Conservation (phyloP, 2,329 filamentous ascomycete genomes). For the Fusarium musae region DNA sequence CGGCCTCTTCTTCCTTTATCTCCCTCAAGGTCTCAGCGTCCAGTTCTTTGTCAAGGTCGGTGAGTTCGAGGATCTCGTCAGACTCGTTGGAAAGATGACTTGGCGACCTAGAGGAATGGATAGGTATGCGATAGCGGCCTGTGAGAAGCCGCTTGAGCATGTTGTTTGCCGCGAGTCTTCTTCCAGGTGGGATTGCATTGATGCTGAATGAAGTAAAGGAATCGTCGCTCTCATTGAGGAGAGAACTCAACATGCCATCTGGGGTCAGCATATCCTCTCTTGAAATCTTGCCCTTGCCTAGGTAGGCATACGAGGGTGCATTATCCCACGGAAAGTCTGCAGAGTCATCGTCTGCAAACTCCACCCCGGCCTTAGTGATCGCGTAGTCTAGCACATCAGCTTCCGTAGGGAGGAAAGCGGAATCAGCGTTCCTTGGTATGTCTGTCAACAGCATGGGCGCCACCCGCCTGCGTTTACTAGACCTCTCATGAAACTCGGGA, state of each 20-base stretch:
- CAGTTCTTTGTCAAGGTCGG: slow-evolving; percentile 42
- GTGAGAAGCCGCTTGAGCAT: slow-evolving; percentile 55
- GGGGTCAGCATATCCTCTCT: slow-evolving; percentile 38
- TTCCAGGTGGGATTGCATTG: slow-evolving; percentile 54
- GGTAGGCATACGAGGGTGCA: slow-evolving; percentile 46
- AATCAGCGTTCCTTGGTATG: slow-evolving; percentile 22
- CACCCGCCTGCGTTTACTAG: slow-evolving; percentile 44
- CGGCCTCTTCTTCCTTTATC: slow-evolving; percentile 59
- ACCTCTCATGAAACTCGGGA: slow-evolving; percentile 11
- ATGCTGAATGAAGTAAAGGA: slow-evolving; percentile 44
- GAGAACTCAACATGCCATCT: slow-evolving; percentile 34
- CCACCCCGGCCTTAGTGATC: neutral
- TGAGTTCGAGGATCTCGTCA: slow-evolving; percentile 19
- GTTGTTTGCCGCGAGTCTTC: slow-evolving; percentile 55
- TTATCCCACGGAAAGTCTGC: slow-evolving; percentile 38
- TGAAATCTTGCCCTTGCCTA: slow-evolving; percentile 50
- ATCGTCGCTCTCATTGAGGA: slow-evolving; percentile 33
- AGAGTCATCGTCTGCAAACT: neutral
- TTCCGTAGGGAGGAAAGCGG: slow-evolving; percentile 42
- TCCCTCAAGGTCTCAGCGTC: slow-evolving; percentile 71
- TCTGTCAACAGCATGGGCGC: slow-evolving; percentile 41
- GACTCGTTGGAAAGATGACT: slow-evolving; percentile 12
- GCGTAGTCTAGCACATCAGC: slow-evolving; percentile 30
- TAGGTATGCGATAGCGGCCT: slow-evolving; percentile 39
- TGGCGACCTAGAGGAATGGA: slow-evolving; percentile 18